Percentiles rank a stretch among this genome's conserved stretches.
Conservation (phyloP, 331 rosid genomes). For the Acacia concinna region DNA sequence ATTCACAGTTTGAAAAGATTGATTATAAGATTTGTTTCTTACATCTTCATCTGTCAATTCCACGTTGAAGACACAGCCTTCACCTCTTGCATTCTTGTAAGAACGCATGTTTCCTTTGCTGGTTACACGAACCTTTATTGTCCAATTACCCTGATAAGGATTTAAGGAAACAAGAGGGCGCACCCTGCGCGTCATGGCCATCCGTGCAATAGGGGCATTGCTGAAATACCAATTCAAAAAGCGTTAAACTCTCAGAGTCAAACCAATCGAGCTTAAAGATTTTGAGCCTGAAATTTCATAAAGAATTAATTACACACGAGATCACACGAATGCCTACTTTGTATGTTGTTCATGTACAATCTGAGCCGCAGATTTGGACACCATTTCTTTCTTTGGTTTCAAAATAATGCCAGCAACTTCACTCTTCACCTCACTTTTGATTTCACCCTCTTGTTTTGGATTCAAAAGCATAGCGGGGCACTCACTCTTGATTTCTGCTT, state of each 20-base stretch:
- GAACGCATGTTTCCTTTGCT: slow-evolving; percentile 81
- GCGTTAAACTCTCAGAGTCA: not conserved
- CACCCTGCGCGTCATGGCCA: slow-evolving; percentile 95
- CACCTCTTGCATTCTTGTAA: slow-evolving; percentile 83
- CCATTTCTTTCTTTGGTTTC: slow-evolving; percentile 70
- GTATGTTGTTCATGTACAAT: slow-evolving; percentile 73
- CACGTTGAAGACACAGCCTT: slow-evolving; percentile 94
- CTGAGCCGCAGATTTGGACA: slow-evolving; percentile 85
- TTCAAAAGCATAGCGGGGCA: slow-evolving; percentile 34
- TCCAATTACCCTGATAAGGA: slow-evolving; percentile 92
- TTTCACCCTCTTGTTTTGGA: slow-evolving; percentile 43
- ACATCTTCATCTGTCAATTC: slow-evolving; percentile 96
- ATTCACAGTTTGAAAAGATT: not conserved
- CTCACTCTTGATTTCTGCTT: slow-evolving; percentile 40
- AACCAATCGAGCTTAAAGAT: not conserved
- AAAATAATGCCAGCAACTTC: slow-evolving; percentile 50
- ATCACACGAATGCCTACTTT: slow-evolving; percentile 51
- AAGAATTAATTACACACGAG: not conserved
- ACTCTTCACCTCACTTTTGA: slow-evolving; percentile 35
- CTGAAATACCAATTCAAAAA: slow-evolving; percentile 38
- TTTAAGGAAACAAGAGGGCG: slow-evolving; percentile 88
- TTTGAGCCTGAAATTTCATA: not conserved
- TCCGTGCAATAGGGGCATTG: slow-evolving; percentile 72
- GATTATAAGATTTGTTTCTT: slow-evolving; percentile 25
- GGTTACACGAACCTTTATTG: slow-evolving; percentile 88